phyloP scores from a whole-genome alignment of 805 yeast species.

The Vanderwaltozyma polyspora region DNA sequence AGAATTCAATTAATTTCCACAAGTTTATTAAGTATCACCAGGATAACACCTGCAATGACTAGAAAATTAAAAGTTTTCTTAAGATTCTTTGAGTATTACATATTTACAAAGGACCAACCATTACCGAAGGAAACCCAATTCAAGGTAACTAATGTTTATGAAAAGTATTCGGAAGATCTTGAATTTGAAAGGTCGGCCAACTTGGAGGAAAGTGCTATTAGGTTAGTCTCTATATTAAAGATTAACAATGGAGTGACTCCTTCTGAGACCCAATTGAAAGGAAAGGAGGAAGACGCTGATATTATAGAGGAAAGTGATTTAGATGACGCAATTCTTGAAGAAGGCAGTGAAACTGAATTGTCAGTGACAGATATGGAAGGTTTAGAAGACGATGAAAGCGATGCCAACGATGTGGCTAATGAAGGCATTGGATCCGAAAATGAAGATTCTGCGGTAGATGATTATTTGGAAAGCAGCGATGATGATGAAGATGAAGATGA shows the following conservation, averaged over 20 bases:
- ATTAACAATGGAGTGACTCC: too few species aligned
- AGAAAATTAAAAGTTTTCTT: slow-evolving; percentile 33
- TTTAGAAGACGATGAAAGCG: neutral
- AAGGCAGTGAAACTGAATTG: neutral
- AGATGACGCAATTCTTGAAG: neutral
- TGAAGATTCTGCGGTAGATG: slow-evolving; percentile 1
- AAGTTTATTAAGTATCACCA: slow-evolving; percentile 28
- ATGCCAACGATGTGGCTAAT: neutral
- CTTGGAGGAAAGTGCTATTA: slow-evolving; percentile 34
- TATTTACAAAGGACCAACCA: slow-evolving; percentile 48
- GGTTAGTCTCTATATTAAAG: slow-evolving; percentile 16
- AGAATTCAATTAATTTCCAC: slow-evolving; percentile 47
- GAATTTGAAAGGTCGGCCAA: slow-evolving; percentile 28
- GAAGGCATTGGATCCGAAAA: slow-evolving; percentile 2
- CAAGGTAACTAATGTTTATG: slow-evolving; percentile 36
- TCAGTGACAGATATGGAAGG: neutral
- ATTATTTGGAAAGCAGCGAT: neutral
- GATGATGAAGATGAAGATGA: slow-evolving; percentile 14
- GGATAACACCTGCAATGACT: slow-evolving; percentile 9
- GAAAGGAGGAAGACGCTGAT: neutral
- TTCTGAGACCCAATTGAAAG: slow-evolving; percentile 13
- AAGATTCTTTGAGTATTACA: slow-evolving; percentile 60
- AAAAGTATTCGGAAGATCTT: slow-evolving; percentile 6
- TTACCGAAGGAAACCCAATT: slow-evolving; percentile 54
- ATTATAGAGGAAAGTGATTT: too few species aligned